phyloP scores from a whole-genome alignment of 148 eudicot species.

The Talinum fruticosum region DNA sequence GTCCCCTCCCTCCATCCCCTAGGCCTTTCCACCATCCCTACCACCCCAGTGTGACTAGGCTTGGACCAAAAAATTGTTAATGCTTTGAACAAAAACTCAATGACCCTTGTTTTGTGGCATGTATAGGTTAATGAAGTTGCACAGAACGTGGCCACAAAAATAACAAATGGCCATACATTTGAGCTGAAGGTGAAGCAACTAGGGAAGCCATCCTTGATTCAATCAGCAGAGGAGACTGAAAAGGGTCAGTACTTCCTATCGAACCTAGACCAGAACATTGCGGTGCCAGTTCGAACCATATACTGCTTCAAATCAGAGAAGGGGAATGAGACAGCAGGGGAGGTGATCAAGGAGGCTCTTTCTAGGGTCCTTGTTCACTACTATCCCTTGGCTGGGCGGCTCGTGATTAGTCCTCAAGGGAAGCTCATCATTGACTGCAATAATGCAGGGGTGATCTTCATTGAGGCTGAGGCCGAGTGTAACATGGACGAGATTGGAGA shows the following conservation, averaged over 20 bases:
- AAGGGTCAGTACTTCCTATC: conserved; percentile 42
- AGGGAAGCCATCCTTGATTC: conserved; percentile 33
- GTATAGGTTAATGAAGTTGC: conserved; percentile 28
- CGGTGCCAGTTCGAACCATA: conserved; percentile 42
- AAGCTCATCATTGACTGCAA: conserved; percentile 50
- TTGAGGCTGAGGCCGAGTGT: conserved; percentile 54
- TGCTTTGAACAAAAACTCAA: not conserved
- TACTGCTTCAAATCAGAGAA: conserved; percentile 40
- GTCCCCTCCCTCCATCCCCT: no score
- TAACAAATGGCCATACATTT: conserved; percentile 16
- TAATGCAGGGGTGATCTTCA: conserved; percentile 42
- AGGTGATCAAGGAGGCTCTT: conserved; percentile 32
- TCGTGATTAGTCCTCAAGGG: conserved; percentile 37
- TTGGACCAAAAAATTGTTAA: no score
- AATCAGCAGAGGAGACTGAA: conserved; percentile 35
- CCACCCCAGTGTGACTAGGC: no score
- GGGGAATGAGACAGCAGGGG: conserved; percentile 34
- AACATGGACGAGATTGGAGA: conserved; percentile 41
- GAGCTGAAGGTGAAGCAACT: conserved; percentile 28
- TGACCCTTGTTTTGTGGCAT: not conserved
- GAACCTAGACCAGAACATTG: conserved; percentile 49
- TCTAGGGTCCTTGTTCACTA: conserved; percentile 44
- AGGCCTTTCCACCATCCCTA: not conserved
- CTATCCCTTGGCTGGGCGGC: conserved; percentile 54
- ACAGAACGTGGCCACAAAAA: conserved; percentile 17